Conservation (phyloP, 768 basidiomycete genomes). For the Boletus patriciae region DNA sequence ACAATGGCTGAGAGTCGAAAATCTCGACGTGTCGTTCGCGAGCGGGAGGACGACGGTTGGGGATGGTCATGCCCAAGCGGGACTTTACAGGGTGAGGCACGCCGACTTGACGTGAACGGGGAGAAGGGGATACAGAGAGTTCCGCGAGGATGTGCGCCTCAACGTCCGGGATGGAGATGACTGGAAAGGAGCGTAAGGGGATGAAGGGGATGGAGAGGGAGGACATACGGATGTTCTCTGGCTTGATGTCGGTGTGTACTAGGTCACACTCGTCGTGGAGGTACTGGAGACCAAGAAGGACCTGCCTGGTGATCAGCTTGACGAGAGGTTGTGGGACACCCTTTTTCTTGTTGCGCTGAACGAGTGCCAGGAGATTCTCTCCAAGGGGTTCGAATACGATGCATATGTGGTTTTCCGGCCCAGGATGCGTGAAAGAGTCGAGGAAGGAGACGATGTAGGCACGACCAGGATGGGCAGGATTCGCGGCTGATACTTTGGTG, state of each 20-base stretch:
- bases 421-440: conserved; percentile 81
- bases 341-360: conserved; percentile 77
- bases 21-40: conserved; percentile 73
- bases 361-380: conserved; percentile 71
- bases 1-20: conserved; percentile 76
- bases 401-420: conserved; percentile 81
- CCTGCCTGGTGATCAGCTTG: conserved; percentile 81
- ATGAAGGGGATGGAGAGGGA: conserved; percentile 24
- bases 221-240: conserved; percentile 89
- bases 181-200: conserved; percentile 38
- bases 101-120: conserved; percentile 77
- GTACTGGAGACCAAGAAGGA: conserved; percentile 87
- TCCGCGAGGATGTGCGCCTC: conserved; percentile 72
- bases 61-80: conserved; percentile 62
- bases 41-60: conserved; percentile 45
- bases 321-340: conserved; percentile 82
- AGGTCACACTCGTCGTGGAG: conserved; percentile 91
- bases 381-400: conserved; percentile 89
- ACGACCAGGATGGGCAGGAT: conserved; percentile 76
- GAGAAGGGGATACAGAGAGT: conserved; percentile 64
- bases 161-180: conserved; percentile 81
- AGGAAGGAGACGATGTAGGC: conserved; percentile 84
- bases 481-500: conserved; percentile 67
- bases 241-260: conserved; percentile 93
- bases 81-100: conserved; percentile 70